Base-by-base conservation (phyloP, 1,139 yeast genomes). In the Martiniozyma asiatica region DNA sequence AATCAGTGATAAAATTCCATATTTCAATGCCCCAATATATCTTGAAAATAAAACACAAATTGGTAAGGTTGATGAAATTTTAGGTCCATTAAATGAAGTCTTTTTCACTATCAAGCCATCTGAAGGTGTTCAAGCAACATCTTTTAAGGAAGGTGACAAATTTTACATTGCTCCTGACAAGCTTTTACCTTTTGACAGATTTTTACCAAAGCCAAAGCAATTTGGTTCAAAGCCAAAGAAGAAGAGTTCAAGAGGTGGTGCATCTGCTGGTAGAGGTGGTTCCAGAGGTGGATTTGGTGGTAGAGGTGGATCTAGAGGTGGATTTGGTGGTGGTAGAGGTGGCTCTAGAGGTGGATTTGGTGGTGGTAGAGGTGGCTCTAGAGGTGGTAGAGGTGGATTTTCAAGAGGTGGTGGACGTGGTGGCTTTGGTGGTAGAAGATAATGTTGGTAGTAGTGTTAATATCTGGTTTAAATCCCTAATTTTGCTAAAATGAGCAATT, bases 1-100 rank as follows among this genome's bases (percentile, higher is more conserved):
- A 29, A 81, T 81, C 50, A 89, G 89, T 58, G 73, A 82, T 38
- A 89, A 89, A 65, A 69, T 92, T 44, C 99, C 99, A 48, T 92
- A 89, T 59, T 92, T 92, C 71, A 92, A 92, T 61, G 99, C 99
- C 18, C 98, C 98, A 54, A 87, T 92, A 52, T 92, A 79, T 57
- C 71, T 89, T 46, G 97, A 89, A 57, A 89, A 89, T 68, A 79
- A 78, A 67, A 80, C 94, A 19, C 92, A 81, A 53, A 76, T 92
- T 33, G 99, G 99, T 48, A 92, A 92, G 60, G 94, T 92, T 36
- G 99, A 92, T 56, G 99, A 92, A 65, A 89, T 92, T 43, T 68
- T 92, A 48, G 99, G 99, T 32, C 97, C 98, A 33, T 63, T 92
- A 55, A 89, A 89, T 56, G 98, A 92, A 59, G 97, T 89, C 13